Base-by-base conservation (phyloP, 2,329 filamentous ascomycete species). In the Sphaerulina populicola region DNA sequence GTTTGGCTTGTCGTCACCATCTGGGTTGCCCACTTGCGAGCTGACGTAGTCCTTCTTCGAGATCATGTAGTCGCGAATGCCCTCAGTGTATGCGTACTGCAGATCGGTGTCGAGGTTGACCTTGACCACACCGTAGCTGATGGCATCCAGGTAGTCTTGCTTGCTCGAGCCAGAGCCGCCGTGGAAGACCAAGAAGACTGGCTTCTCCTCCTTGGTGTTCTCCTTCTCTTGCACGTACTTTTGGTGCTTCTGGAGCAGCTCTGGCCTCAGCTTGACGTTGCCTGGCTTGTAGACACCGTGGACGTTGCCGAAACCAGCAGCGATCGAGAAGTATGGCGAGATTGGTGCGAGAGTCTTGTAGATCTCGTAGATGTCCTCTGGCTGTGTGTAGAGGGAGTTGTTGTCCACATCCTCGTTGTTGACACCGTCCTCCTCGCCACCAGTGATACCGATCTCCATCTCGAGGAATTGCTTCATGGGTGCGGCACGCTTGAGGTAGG, bases 381-480 rank as follows among this genome's bases (percentile, higher is more conserved):
- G 91, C 76, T 98, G 93, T 43, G 91, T 97, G 83, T 97, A 96
- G 61, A 97, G 83, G 56, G 86, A 86, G 79, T 86, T 86, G 82
- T 96, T 96, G 80, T 96, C 90, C 62, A 96, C 90, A 64, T 85
- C 81, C 76, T 95, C 89, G 79, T 97, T 97, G 85, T 96, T 94
- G 72, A 97, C 90, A 74, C 91, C 91, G 65, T 96, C 90, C 74
- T 96, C 90, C 77, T 96, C 90, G 74, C 90, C 89, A 77, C 90
- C 91, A 56, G 93, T 97, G 74, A 96, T 94, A 69, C 86, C 88
- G 60, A 94, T 88, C 75, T 89, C 85, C 91, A 97, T 98, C 82
- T 98, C 93, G 62, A 98, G 82, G 88, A 88, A 97, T 75, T 96
- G 89, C 81, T 94, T 95, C 88, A 96, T 88, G 64, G 90, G 89